Evolutionary conservation across 768 basidiomycete species (phyloP).

Genomic region (Boletus insuetus): DNA sequence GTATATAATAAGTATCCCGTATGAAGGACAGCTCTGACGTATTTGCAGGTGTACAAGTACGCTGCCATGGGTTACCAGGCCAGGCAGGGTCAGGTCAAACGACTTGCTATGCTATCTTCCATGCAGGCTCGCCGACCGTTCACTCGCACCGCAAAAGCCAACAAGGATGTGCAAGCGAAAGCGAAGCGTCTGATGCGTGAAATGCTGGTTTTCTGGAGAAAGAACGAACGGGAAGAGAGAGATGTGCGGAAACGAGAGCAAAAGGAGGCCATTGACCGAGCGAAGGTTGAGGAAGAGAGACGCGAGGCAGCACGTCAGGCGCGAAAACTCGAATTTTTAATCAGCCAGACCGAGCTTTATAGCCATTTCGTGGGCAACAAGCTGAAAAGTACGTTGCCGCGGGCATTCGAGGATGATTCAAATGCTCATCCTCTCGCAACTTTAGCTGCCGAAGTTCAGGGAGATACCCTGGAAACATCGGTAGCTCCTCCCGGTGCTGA

Average conservation of each 20-base stretch:
- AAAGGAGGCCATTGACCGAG: conserved; percentile 86
- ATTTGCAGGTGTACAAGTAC: conserved; percentile 72
- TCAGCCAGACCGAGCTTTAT: conserved; percentile 98
- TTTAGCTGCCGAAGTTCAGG: conserved; percentile 75
- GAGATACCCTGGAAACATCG: conserved; percentile 42
- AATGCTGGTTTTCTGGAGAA: conserved; percentile 97
- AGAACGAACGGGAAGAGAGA: conserved; percentile 95
- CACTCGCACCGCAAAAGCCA: conserved; percentile 68
- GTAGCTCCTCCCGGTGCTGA: conserved; percentile 56
- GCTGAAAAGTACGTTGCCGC: conserved; percentile 66
- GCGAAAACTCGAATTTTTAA: conserved; percentile 95
- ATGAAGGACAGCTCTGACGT: conserved; percentile 4
- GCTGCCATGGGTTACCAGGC: conserved; percentile 64
- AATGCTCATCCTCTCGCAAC: conserved; percentile 13
- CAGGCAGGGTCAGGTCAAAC: conserved; percentile 67
- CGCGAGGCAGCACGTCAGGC: conserved; percentile 92
- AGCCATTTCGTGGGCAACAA: conserved; percentile 99
- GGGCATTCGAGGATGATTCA: conserved; percentile 12
- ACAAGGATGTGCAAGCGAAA: conserved; percentile 81
- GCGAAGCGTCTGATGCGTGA: conserved; percentile 89
- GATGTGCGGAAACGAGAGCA: conserved; percentile 92
- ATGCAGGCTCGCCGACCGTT: conserved; percentile 78
- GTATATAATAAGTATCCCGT: conserved; percentile 34
- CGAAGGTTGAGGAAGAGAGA: conserved; percentile 88
- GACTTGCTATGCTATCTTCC: conserved; percentile 70